Base-by-base conservation (phyloP, 2,329 filamentous ascomycete genomes). In the Penicillium sp. region DNA sequence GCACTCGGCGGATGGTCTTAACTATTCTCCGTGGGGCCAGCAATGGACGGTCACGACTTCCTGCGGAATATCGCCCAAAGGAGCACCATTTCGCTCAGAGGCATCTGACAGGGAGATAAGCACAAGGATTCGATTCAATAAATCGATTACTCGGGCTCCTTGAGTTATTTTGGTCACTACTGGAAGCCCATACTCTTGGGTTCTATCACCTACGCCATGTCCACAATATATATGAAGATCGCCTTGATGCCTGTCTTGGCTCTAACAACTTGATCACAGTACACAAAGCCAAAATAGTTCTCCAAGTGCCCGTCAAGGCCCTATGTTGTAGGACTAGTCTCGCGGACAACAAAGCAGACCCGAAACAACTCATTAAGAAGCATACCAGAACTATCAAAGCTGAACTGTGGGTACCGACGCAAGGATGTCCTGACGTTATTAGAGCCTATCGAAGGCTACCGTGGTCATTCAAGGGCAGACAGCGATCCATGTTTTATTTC, bases 11-110 rank as follows among this genome's bases (percentile, higher is more conserved):
- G 62, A 55, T 57, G 54, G 53, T 58, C 57, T 58, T 51, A 51
- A 58, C 56, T 58, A 65, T 62, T 61, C 58, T 58, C 61, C 63
- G 63, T 63, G 63, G 61, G 60, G 57, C 60, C 56, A 61, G 54
- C 52, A 31, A 56, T 47, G 9, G n/a, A 41, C 45, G 48, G 48
- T 62, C 61, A 46, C 52, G 44, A 56, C 53, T 56, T 35, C 56
- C 46, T 41, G 26, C 19, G 38, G 6, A 44, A 50, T 41, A 48
- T 38, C 35, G 21, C 31, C n/a, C 23, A 17, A 23, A 21, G 15
- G 21, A 54, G 49, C 57, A 54, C 50, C 8, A 55, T 55, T 19
- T 45, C 38, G 52, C 52, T 41, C 21, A 29, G 19, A 30, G 2
- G 9, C 23, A 26, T 11, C 30, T 41, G 35, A 15, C 45, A 3